Evolutionary conservation across 2,329 filamentous ascomycete species (phyloP).

Genomic region (Aureobasidium sp.): DNA sequence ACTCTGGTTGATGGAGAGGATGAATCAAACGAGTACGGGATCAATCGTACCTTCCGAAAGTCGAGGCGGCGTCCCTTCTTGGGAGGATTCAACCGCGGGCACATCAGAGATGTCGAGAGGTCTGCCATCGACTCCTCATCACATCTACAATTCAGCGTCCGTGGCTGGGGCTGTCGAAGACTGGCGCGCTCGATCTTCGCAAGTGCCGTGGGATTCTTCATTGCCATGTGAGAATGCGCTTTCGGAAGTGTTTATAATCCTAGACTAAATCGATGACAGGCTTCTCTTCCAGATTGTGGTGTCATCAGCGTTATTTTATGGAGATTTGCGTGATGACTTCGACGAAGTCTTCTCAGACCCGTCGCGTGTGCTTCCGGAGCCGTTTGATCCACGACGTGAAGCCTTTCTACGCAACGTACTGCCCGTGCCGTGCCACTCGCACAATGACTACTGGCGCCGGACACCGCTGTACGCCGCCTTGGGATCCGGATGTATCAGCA

Average conservation of each 20-base stretch:
- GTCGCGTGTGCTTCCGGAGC: background rate
- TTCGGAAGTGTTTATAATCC: background rate
- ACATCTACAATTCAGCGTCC: background rate
- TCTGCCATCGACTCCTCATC: background rate
- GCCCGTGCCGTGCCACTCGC: constrained; percentile 57
- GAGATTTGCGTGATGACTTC: background rate
- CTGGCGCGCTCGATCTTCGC: background rate
- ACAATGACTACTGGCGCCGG: constrained; percentile 64
- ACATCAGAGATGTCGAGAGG: background rate
- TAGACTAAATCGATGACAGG: background rate
- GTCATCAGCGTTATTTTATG: background rate
- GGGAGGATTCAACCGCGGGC: background rate
- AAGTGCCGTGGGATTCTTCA: background rate
- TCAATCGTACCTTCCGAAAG: background rate
- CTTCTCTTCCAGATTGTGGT: background rate
- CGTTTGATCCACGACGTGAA: background rate
- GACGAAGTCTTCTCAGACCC: background rate
- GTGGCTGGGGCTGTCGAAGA: background rate
- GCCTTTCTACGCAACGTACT: background rate
- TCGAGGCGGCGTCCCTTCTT: background rate
- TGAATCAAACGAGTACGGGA: background rate
- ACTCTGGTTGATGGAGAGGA: background rate
- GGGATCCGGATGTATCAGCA: constrained; percentile 49
- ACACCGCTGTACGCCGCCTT: constrained; percentile 56
- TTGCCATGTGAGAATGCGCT: background rate